A percentile compares a stretch with the other conserved stretches of the same genome.
Evolutionary conservation across 441 rosid genomes (phyloP).

Genomic region (Biscutella auriculata): DNA sequence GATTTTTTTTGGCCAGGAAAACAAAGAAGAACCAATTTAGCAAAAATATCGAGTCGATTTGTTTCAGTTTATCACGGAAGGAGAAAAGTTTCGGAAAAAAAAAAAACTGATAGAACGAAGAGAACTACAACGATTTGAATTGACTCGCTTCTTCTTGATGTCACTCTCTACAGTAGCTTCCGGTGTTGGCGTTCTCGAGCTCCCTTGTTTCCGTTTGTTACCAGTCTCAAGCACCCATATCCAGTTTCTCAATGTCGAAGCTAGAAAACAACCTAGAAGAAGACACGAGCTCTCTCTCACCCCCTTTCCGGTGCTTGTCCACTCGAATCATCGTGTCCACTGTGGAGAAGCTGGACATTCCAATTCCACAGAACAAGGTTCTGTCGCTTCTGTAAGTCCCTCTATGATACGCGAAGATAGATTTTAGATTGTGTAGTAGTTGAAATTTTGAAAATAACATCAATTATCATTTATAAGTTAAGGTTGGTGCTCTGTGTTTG

Average conservation of each 20-base stretch:
- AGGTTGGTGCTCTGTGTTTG: conserved; percentile 11
- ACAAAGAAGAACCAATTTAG: not conserved
- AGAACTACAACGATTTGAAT: too few species aligned
- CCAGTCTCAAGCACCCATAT: conserved; percentile 14
- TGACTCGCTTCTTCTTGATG: conserved; percentile 13
- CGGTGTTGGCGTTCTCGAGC: conserved; percentile 15
- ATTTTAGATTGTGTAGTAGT: not conserved
- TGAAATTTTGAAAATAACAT: not conserved
- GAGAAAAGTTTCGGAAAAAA: not conserved
- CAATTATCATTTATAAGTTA: conserved; percentile 1
- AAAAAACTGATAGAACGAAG: too few species aligned
- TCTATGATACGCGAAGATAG: not conserved
- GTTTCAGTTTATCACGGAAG: not conserved
- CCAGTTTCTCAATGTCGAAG: conserved; percentile 10
- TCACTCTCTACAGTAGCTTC: conserved; percentile 17
- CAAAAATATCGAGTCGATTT: not conserved
- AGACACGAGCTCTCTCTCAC: conserved; percentile 11
- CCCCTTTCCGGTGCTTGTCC: conserved; percentile 4
- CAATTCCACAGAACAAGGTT: conserved; percentile 23
- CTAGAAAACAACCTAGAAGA: conserved; percentile 25
- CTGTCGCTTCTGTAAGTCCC: conserved; percentile 41
- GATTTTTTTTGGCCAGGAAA: not conserved
- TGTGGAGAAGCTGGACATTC: conserved; percentile 27
- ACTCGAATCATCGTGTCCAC: conserved; percentile 14
- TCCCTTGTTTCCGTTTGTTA: conserved; percentile 20